Percentiles rank a stretch among this genome's conserved stretches.
Conservation (phyloP, 2,329 filamentous ascomycete genomes). For the Penicillium sclerotiorum region DNA sequence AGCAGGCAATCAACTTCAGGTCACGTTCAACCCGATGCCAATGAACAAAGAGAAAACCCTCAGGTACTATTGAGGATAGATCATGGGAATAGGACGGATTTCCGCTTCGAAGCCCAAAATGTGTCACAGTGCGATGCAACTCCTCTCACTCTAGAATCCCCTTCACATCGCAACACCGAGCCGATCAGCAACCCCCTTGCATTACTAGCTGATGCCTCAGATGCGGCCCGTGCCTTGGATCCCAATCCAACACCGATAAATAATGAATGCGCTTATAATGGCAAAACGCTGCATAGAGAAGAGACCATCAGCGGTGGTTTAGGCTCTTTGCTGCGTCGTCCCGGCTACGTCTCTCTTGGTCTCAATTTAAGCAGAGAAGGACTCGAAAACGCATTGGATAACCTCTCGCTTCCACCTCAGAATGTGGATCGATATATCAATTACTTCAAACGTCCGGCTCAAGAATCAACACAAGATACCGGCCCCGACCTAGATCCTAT, state of each 20-base stretch:
- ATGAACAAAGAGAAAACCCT: background rate
- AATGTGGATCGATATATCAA: slow-evolving; percentile 17
- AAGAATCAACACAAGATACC: slow-evolving; percentile 20
- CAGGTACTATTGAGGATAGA: background rate
- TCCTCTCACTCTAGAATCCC: background rate
- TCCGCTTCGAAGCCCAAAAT: too few species aligned
- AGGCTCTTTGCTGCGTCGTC: slow-evolving; percentile 17
- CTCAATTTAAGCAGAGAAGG: slow-evolving; percentile 21
- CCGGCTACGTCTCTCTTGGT: slow-evolving; percentile 28
- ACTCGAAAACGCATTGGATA: slow-evolving; percentile 25
- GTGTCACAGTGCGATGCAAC: too few species aligned
- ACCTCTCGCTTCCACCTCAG: slow-evolving; percentile 10
- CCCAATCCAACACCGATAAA: background rate
- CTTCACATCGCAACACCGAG: slow-evolving; percentile 13
- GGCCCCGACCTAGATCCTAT: slow-evolving; percentile 34
- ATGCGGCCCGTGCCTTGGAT: slow-evolving; percentile 20
- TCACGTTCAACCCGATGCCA: background rate
- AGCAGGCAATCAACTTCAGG: background rate
- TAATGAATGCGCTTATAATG: background rate
- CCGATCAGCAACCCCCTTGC: slow-evolving; percentile 33
- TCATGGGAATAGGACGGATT: too few species aligned
- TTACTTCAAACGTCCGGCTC: slow-evolving; percentile 25
- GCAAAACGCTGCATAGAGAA: background rate
- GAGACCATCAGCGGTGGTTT: background rate
- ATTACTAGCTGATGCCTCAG: slow-evolving; percentile 30